Base-by-base conservation (phyloP, 805 yeast genomes). In the Nakazawaea wyomingensis region DNA sequence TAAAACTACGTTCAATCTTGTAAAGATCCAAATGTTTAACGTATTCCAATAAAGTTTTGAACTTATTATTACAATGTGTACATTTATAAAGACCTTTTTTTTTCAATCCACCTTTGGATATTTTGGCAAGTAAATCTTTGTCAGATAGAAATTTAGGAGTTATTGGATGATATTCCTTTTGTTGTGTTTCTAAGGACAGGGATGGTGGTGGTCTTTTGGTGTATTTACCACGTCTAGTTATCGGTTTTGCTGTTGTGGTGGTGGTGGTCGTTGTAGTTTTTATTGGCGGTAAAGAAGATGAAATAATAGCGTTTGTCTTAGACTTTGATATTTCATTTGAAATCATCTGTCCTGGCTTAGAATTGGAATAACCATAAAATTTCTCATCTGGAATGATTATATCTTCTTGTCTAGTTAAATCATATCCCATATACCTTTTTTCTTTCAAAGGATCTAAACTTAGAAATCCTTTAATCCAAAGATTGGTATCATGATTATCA, bases 1-100 rank as follows among this genome's bases (percentile, higher is more conserved):
- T 71, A 54, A 56, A 66, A 11, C 61, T 62, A 35, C 79, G 56
- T 10, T 50, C 54, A 11, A 69, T 57, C 27, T 64, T 54, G 44
- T 45, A 57, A 34, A 61, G 61, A 51, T 75, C 80, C 47, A 75
- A 50, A 50, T 75, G 80, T 11, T 53, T 44, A 0, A 74, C 72
- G 35, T 66, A 62, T 13, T 60, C 62, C 13, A 61, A 7, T 10
- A 40, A 14, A 2, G 26, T 19, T 14, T 22, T 19, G 35, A 44
- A 44, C 13, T 30, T 22, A 9, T 3, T n/a, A 10, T 17, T 20
- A 21, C 47, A 40, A 27, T 35, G 44, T 9, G 41, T n/a, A 27
- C 44, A 44, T 30, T 35, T 34, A 20, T 34, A 35, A 7, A 5
- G 10, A 3, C 47, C 44, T 27, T 44, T 40, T 28, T 36, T 39